Evolutionary conservation across 108 stramenopile species (phyloP), one percentile per base, ranked within the genome.

Genomic region (Pseudonitzschia pungens): DNA sequence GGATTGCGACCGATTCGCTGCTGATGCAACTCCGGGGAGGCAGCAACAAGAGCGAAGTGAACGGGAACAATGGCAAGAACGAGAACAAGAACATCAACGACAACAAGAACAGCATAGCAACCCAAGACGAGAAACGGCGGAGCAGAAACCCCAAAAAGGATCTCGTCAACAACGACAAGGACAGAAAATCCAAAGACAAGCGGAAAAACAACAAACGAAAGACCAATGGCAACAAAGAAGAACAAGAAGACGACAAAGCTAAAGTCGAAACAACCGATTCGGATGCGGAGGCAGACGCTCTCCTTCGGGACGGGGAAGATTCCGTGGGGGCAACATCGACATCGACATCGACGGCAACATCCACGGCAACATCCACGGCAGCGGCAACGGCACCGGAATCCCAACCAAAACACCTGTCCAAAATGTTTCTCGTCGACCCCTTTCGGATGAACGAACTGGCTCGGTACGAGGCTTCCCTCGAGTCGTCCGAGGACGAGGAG

Each of bases 381-480:
- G 4, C 57, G 57, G 0, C 26, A 14, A 27, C 16, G 57, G 28
- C 15, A 16, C 57, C 8, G 9, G 8, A 33, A 1, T 27, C 57
- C 15, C 8, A n/a, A n/a, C n/a, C 57, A 58, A 2, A 58, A 58
- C 2, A 4, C 50, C 21, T 14, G 7, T 62, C 60, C 9, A 40
- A 33, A 18, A 16, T 40, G 10, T 62, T 62, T 40, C 45, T 67
- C n/a, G 31, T 36, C 44, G 36, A 29, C 12, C 66, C 66, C 27
- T 67, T 67, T 48, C 45, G 45, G 9, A 44, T 67, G 66, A 67
- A 67, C 45, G 66, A 67, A 22, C 12, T 67, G 42, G 66, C 66
- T 50, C 22, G 66, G 21, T 67, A 9, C 66, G 66, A 67, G 66
- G 66, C 66, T n/a, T 67, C 66, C 22, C 48, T 67, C 3, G 66